Percentiles rank a stretch among this genome's conserved stretches.
phyloP scores from a whole-genome alignment of 305 asterid species.

The Ajuga reptans region DNA sequence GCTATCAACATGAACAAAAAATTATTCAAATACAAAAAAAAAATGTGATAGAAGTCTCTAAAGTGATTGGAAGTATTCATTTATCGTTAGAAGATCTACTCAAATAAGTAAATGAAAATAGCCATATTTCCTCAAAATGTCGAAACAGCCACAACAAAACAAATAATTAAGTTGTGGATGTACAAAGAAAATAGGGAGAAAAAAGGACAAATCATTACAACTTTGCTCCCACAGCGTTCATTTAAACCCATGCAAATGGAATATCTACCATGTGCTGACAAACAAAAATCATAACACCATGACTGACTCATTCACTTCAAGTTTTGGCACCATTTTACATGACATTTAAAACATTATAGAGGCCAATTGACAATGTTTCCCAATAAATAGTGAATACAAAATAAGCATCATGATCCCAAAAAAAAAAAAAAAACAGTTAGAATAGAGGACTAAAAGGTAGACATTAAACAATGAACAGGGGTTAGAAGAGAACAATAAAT shows the following conservation, averaged over 20 bases:
- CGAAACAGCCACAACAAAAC: background rate
- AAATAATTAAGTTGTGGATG: background rate
- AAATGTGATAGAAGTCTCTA: background rate
- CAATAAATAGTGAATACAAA: background rate
- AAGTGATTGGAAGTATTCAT: background rate
- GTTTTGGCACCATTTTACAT: slow-evolving; percentile 1
- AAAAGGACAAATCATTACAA: background rate
- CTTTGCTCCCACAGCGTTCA: background rate
- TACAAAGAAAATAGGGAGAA: background rate
- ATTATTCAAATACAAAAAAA: background rate
- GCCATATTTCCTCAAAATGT: background rate
- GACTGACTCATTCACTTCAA: background rate
- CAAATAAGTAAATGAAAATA: background rate
- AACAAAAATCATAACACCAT: background rate
- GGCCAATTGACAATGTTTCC: background rate
- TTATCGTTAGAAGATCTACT: background rate
- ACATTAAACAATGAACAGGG: too few species aligned
- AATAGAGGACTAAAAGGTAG: background rate
- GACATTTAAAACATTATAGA: background rate
- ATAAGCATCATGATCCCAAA: background rate
- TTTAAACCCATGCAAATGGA: background rate
- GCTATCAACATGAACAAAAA: slow-evolving; percentile 6
- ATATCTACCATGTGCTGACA: slow-evolving; percentile 7
- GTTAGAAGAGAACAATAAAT: background rate
- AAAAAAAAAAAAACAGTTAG: background rate